Conservation (phyloP, 164 flowering plant species). For the Amborella trichopoda region DNA sequence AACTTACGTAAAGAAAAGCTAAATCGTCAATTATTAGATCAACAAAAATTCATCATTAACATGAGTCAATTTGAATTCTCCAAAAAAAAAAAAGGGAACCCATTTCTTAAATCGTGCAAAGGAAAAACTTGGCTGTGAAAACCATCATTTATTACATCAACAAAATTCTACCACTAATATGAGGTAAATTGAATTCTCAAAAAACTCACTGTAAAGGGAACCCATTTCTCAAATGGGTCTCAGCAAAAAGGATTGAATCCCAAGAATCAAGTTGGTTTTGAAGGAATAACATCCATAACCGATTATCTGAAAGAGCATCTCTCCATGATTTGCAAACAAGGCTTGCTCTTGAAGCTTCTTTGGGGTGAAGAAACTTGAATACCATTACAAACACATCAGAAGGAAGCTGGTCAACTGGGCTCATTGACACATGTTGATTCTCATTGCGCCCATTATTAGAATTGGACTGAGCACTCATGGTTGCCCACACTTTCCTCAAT, state of each 20-base stretch:
- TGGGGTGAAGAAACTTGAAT: conserved; percentile 43
- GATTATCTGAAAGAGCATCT: conserved; percentile 42
- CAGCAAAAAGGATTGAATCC: conserved; percentile 66
- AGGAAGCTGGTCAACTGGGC: conserved; percentile 55
- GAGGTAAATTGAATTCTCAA: background rate
- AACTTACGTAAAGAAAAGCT: too few relatives aligned
- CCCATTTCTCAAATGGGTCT: conserved; percentile 45
- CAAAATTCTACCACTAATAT: too few relatives aligned
- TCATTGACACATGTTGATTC: conserved; percentile 12
- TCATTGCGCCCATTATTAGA: background rate
- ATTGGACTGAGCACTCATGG: conserved; percentile 9
- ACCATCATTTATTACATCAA: too few relatives aligned
- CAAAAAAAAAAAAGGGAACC: too few relatives aligned
- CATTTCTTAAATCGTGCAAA: too few relatives aligned
- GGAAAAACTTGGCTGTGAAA: too few relatives aligned
- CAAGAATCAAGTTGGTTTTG: conserved; percentile 33
- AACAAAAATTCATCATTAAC: too few relatives aligned
- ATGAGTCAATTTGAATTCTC: too few relatives aligned
- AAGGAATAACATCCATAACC: conserved; percentile 69
- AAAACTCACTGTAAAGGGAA: conserved; percentile 43
- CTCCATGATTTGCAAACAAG: conserved; percentile 49
- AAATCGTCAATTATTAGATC: too few relatives aligned
- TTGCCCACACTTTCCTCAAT: conserved; percentile 26
- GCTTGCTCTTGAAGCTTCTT: conserved; percentile 39
- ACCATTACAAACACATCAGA: conserved; percentile 46